These are phyloP conservation scores for Cinchona pubescens DNA, from an alignment of 257 asterid genomes.

Conservation along the genomic window DNA sequence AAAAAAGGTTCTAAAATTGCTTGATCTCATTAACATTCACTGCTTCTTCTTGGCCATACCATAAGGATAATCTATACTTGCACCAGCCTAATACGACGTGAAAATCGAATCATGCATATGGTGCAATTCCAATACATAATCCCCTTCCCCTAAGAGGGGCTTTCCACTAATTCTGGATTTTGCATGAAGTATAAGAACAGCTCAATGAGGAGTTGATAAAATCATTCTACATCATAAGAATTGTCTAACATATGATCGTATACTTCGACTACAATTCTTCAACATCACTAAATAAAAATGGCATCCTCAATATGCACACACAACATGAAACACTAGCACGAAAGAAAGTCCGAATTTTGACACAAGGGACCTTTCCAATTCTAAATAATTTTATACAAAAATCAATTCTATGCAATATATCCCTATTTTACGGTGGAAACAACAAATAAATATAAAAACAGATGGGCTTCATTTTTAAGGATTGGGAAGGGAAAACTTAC, in stretches of 20 bases:
- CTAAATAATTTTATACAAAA: not conserved
- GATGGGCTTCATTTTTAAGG: no score
- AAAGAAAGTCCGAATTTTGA: not conserved
- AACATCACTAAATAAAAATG: not conserved
- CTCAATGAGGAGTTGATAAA: not conserved
- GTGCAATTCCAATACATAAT: not conserved
- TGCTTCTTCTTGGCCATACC: not conserved
- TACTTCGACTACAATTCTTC: not conserved
- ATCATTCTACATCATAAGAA: not conserved
- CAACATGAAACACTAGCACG: not conserved
- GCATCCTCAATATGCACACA: not conserved
- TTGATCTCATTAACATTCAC: not conserved
- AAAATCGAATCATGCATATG: not conserved
- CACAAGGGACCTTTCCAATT: not conserved
- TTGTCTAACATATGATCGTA: not conserved
- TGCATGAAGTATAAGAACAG: not conserved
- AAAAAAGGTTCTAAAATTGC: not conserved
- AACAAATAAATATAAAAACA: not conserved
- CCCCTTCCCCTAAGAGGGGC: no score
- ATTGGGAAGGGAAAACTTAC: conserved; percentile 42
- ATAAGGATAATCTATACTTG: not conserved
- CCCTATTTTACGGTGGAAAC: not conserved
- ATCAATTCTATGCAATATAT: not conserved
- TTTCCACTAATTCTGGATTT: not conserved
- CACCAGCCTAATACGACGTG: not conserved